phyloP scores from a whole-genome alignment of 2,329 filamentous ascomycete species.

The Dactylella cylindrospora region DNA sequence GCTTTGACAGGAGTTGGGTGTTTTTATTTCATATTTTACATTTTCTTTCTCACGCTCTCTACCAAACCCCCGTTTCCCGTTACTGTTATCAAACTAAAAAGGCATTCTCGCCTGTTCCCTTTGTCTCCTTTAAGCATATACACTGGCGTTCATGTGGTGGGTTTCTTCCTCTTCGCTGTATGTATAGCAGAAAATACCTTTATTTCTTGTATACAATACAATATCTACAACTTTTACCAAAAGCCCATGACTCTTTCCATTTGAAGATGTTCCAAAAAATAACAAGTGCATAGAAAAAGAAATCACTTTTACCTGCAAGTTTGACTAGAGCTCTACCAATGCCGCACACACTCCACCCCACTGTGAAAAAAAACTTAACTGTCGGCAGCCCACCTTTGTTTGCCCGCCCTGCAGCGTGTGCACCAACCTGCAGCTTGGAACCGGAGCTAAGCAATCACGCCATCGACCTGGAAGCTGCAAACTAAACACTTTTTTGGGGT shows the following conservation, averaged over 20 bases:
- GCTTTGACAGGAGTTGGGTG: constrained; percentile 2
- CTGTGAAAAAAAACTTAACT: no score
- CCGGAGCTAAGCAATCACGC: constrained; percentile 21
- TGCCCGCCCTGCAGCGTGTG: not conserved
- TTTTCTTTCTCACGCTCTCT: not conserved
- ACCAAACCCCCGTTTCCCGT: not conserved
- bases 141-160: constrained; percentile 3
- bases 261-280: no score
- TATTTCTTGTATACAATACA: not conserved
- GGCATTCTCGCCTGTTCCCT: not conserved
- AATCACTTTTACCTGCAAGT: no score
- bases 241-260: no score
- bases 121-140: constrained; percentile 6
- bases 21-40: not conserved
- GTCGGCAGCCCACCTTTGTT: no score
- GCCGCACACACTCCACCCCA: no score
- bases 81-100: not conserved
- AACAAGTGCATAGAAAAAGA: no score
- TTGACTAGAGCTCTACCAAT: no score
- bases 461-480: constrained; percentile 9
- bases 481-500: no score
- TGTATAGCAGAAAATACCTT: not conserved
- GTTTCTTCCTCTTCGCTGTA: constrained; percentile 1
- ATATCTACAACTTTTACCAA: not conserved
- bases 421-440: not conserved